Base-by-base conservation (phyloP, 257 asterid species). In the Lantana camara region DNA sequence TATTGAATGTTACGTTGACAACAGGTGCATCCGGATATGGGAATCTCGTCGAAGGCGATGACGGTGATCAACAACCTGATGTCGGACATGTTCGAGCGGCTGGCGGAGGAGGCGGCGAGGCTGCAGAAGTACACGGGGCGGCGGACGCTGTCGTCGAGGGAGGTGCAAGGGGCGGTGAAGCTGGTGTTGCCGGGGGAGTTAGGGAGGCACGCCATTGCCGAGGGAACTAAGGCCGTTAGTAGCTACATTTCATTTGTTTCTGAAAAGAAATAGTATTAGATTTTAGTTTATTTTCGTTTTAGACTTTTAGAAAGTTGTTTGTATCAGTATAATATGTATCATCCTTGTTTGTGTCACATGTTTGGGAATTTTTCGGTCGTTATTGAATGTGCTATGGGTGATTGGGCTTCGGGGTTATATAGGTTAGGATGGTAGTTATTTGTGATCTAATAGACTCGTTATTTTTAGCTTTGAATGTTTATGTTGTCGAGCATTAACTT, bases 1-100 rank as follows among this genome's bases (percentile, higher is more conserved):
- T n/a, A n/a, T n/a, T n/a, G n/a, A n/a, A n/a, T n/a, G n/a, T n/a
- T n/a, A n/a, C n/a, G n/a, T n/a, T n/a, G n/a, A n/a, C n/a, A n/a
- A n/a, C n/a, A n/a, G 60, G 98, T 92, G 54, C 97, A 92, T 11
- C 97, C 97, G 2, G 97, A 85, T 0, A 44, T 83, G 80, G 96
- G 91, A 7, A 83, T 92, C 0, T 83, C 95, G 11, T 75, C 87
- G 0, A 85, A 77, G 69, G 95, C 96, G 0, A 92, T 92, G 95
- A 76, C 84, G 42, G 56, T 89, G 0, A 22, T 89, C 1, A 78
- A 87, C 64, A 92, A 87, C 57, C n/a, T 83, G 75, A 87, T 89
- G 91, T 34, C 46, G 4, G 95, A 92, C 22, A 85, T 92, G 90
- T 89, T 87, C 63, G 96, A 89, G 82, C 67, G 85, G 74, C 53